Conservation (phyloP, 805 yeast species). For the Candida gorgasii region DNA sequence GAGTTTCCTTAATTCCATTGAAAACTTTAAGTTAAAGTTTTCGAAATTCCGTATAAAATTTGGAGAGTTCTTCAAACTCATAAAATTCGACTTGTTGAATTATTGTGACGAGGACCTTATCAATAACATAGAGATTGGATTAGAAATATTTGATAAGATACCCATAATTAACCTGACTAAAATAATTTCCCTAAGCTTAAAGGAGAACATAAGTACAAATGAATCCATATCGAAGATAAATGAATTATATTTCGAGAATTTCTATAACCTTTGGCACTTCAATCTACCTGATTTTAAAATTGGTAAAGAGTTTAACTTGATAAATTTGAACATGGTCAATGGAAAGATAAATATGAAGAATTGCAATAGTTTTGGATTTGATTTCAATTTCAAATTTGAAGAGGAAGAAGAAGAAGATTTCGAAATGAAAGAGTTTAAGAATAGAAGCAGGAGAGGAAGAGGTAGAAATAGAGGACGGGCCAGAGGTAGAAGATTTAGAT, state of each 20-base stretch:
- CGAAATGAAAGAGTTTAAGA: constrained; percentile 17
- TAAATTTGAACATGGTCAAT: constrained; percentile 43
- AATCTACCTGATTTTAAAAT: constrained; percentile 58
- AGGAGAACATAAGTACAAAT: constrained; percentile 20
- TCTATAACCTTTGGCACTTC: constrained; percentile 76
- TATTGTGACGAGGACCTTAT: constrained; percentile 34
- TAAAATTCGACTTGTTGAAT: constrained; percentile 51
- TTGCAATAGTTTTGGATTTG: constrained; percentile 60
- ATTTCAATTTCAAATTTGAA: constrained; percentile 49
- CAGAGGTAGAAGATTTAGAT: constrained; percentile 10
- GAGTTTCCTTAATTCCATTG: constrained; percentile 61
- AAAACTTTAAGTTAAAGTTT: constrained; percentile 62
- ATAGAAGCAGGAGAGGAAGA: constrained; percentile 17
- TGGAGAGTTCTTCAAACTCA: constrained; percentile 62
- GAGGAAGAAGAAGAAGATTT: constrained; percentile 14
- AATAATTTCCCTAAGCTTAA: constrained; percentile 43
- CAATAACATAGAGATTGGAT: constrained; percentile 52
- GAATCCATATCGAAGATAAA: constrained; percentile 39
- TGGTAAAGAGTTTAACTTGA: constrained; percentile 29
- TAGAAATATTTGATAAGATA: constrained; percentile 62
- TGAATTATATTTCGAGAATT: constrained; percentile 63
- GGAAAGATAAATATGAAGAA: constrained; percentile 52
- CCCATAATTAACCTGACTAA: constrained; percentile 48
- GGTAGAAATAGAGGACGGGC: constrained; percentile 19
- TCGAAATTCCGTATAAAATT: constrained; percentile 60